These are phyloP conservation scores for Peronospora farinosa DNA, from an alignment of 352 stramenopile species.

Conservation along the genomic window DNA sequence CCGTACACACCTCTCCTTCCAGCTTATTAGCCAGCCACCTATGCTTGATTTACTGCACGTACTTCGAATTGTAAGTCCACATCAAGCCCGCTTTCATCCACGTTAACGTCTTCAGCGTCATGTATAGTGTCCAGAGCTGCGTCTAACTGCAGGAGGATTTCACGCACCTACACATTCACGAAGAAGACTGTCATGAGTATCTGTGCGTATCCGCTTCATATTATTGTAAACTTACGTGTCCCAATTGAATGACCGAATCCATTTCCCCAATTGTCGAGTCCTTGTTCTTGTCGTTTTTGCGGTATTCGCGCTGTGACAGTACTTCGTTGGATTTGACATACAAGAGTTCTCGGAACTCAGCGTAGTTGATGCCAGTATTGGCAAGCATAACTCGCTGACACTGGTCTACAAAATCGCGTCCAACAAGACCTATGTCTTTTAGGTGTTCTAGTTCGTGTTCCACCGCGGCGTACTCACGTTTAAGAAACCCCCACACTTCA, in stretches of 20 bases:
- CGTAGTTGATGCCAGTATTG: slow-evolving; percentile 74
- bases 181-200: slow-evolving; percentile 1
- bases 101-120: slow-evolving; percentile 2
- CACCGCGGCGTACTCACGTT: slow-evolving; percentile 50
- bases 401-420: slow-evolving; percentile 50
- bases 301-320: slow-evolving; percentile 5
- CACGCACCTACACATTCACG: slow-evolving; percentile 18
- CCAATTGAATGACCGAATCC: slow-evolving; percentile 23
- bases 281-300: neutral
- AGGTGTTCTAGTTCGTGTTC: slow-evolving; percentile 55
- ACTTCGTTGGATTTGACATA: slow-evolving; percentile 42
- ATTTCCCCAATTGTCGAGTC: neutral
- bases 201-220: neutral
- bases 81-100: slow-evolving; percentile 18
- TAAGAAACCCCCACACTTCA: slow-evolving; percentile 68
- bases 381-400: slow-evolving; percentile 72
- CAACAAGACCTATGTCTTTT: slow-evolving; percentile 52
- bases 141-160: slow-evolving; percentile 32
- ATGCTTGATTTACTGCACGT: neutral
- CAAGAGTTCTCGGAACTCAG: slow-evolving; percentile 57
- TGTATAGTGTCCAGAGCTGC: slow-evolving; percentile 16
- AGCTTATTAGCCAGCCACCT: neutral
- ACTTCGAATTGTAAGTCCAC: slow-evolving; percentile 24
- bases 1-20: slow-evolving; percentile 1
- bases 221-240: slow-evolving; percentile 18